Conservation (phyloP, 2,329 filamentous ascomycete species). For the Aspergillus hiratsukae region DNA sequence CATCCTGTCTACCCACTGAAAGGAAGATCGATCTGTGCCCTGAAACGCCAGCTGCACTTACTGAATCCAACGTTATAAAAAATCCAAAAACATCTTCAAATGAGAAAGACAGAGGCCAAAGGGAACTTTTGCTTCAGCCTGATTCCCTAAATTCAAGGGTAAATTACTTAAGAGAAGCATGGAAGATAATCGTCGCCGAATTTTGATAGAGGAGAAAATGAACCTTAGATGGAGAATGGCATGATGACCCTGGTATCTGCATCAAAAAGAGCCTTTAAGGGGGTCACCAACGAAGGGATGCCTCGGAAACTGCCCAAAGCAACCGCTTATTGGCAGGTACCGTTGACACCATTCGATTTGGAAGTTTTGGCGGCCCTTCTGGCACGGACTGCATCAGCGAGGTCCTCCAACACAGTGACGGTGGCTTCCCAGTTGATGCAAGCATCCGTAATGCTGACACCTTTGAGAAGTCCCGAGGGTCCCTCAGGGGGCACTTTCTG, state of each 20-base stretch:
- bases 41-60: neutral
- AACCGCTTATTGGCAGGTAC: slow-evolving; percentile 17
- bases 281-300: slow-evolving; percentile 8
- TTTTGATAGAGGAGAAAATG: slow-evolving; percentile 2
- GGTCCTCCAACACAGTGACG: slow-evolving; percentile 72
- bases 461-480: slow-evolving; percentile 72
- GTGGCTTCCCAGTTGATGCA: slow-evolving; percentile 93
- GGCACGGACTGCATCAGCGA: slow-evolving; percentile 76
- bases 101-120: neutral
- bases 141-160: neutral
- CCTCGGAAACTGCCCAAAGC: slow-evolving; percentile 4
- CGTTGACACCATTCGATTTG: slow-evolving; percentile 28
- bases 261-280: neutral
- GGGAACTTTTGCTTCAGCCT: neutral
- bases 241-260: slow-evolving; percentile 18
- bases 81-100: neutral
- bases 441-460: slow-evolving; percentile 91
- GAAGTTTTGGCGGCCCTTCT: slow-evolving; percentile 54
- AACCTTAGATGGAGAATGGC: slow-evolving; percentile 3
- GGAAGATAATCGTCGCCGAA: slow-evolving; percentile 1
- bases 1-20: neutral
- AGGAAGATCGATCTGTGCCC: neutral
- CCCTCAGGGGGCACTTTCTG: slow-evolving; percentile 86
- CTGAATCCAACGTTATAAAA: neutral
- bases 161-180: neutral